Percentiles rank a stretch among this genome's conserved stretches.
Evolutionary conservation across 768 basidiomycete genomes (phyloP).

Genomic region (Mycena metata): DNA sequence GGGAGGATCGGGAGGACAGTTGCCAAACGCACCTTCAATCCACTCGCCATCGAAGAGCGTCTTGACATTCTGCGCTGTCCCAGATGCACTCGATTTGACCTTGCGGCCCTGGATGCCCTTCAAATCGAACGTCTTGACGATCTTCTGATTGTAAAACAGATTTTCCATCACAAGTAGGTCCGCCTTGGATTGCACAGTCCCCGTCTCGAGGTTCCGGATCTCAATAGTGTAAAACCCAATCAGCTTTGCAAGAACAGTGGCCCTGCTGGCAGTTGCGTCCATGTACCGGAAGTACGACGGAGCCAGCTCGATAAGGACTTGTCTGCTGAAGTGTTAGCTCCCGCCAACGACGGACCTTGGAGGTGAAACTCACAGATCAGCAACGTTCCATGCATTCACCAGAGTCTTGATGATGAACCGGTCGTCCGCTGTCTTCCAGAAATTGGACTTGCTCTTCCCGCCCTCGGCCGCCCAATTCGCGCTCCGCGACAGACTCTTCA

Average conservation of each 20-base stretch:
- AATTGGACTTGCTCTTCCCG: constrained; percentile 85
- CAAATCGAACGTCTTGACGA: constrained; percentile 81
- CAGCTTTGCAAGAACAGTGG: constrained; percentile 83
- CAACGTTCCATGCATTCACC: constrained; percentile 89
- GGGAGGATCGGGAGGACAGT: background rate
- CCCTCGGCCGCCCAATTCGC: constrained; percentile 81
- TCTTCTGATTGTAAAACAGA: constrained; percentile 78
- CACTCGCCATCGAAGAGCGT: constrained; percentile 88
- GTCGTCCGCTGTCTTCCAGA: constrained; percentile 86
- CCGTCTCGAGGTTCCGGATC: constrained; percentile 79
- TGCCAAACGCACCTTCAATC: constrained; percentile 72
- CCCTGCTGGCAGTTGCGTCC: constrained; percentile 73
- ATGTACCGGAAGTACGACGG: constrained; percentile 87
- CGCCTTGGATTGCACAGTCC: constrained; percentile 72
- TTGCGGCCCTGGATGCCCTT: constrained; percentile 88
- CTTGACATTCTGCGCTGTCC: constrained; percentile 55
- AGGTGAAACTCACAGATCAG: constrained; percentile 73
- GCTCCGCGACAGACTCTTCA: constrained; percentile 72
- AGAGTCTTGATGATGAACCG: constrained; percentile 88
- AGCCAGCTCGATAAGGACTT: constrained; percentile 81
- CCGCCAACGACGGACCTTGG: background rate
- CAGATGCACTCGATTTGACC: constrained; percentile 63
- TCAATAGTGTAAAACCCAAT: constrained; percentile 87
- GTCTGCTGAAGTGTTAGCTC: constrained; percentile 55
- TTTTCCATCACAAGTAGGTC: constrained; percentile 92